These are phyloP conservation scores for Leccinum broughii DNA, from an alignment of 768 basidiomycete species.

Conservation along the genomic window DNA sequence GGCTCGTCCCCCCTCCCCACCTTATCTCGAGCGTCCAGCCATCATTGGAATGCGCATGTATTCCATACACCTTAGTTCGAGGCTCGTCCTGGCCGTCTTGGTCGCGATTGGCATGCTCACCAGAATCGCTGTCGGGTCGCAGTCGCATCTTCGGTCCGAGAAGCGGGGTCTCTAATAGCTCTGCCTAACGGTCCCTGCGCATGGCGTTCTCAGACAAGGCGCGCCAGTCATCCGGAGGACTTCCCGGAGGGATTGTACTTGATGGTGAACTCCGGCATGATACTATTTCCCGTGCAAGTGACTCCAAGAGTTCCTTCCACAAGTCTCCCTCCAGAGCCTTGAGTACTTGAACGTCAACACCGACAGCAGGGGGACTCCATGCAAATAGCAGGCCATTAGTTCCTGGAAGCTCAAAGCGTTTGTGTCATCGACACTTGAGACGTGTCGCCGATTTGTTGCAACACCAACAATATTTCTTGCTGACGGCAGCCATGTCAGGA, in stretches of 20 bases:
- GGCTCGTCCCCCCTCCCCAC: too few species aligned
- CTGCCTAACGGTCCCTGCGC: not conserved
- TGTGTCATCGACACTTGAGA: not conserved
- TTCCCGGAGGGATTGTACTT: not conserved
- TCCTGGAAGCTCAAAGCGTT: not conserved
- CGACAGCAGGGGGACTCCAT: not conserved
- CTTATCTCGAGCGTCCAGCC: not conserved
- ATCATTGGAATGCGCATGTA: conserved; percentile 23
- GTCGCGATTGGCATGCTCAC: conserved; percentile 1
- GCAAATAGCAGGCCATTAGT: not conserved
- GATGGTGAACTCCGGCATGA: not conserved
- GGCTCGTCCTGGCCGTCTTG: conserved; percentile 8
- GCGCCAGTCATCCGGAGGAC: not conserved
- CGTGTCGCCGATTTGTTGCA: not conserved
- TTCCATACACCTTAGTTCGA: conserved; percentile 23
- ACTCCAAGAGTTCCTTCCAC: not conserved
- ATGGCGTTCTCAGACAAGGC: not conserved
- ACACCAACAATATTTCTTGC: not conserved
- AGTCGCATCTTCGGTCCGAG: conserved; percentile 10
- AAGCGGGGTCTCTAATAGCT: conserved; percentile 16
- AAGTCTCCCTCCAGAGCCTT: not conserved
- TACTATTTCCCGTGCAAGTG: not conserved
- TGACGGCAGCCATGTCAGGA: not conserved
- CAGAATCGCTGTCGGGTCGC: conserved; percentile 11
- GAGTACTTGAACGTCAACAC: not conserved